Evolutionary conservation across 78 protist species (phyloP).

Genomic region (Dictyostelium capitatum): DNA sequence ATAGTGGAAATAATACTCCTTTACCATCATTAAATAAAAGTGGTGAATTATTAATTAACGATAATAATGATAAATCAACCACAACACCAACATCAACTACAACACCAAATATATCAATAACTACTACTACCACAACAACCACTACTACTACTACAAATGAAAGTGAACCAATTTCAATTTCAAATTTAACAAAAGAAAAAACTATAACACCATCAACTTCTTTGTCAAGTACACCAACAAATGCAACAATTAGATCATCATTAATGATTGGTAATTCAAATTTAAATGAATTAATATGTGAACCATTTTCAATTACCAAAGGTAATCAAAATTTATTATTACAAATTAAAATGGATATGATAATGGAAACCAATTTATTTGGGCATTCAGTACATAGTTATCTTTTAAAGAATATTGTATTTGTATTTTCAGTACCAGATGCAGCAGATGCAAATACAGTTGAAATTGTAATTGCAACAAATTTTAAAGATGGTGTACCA

Average conservation of each 20-base stretch:
- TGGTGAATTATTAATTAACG: no score
- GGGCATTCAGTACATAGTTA: constrained; percentile 27
- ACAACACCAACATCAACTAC: neutral
- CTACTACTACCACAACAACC: neutral
- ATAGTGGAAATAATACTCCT: neutral
- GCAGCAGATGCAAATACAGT: constrained; percentile 3
- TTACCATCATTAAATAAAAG: no score
- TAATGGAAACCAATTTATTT: constrained; percentile 29
- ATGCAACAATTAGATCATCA: neutral
- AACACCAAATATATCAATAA: neutral
- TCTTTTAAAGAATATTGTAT: constrained; percentile 14
- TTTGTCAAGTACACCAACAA: constrained; percentile 4
- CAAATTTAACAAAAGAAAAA: no score
- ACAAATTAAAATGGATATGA: constrained; percentile 40
- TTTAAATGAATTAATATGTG: constrained; percentile 23
- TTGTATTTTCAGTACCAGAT: constrained; percentile 36
- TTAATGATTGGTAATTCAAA: neutral
- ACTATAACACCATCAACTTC: neutral
- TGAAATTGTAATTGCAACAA: constrained; percentile 34
- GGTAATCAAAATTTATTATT: constrained; percentile 33
- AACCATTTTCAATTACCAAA: constrained; percentile 54
- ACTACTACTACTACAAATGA: neutral
- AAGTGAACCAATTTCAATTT: neutral
- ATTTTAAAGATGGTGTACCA: constrained; percentile 51
- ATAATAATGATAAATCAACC: neutral